Base-by-base conservation (phyloP, 495 filamentous ascomycete species). In the Penicillium pancosmium region DNA sequence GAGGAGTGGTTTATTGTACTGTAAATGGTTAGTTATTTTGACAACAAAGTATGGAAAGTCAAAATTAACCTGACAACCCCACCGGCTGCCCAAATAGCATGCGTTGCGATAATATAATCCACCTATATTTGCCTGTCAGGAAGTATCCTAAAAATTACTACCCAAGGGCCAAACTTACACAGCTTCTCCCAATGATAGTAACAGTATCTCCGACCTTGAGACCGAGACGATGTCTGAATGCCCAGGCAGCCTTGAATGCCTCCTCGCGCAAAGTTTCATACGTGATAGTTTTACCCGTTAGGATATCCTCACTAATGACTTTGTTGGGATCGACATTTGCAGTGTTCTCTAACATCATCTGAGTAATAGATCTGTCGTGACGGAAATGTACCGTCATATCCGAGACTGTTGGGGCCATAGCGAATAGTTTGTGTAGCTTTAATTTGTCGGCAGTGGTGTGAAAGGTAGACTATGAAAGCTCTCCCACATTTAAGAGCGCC, bases 1-100 rank as follows among this genome's bases (percentile, higher is more conserved):
- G 92, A 93, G 3, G 79, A 79, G 34, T 91, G 90, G 68, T 94
- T 94, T 13, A 90, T 90, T 0, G 91, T 86, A 15, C 85, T 87
- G 25, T 2, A 40, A 4, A 40, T 40, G 36, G 12, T 40, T 40
- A 40, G 5, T 40, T 12, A n/a, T 0, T n/a, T 15, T 13, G 12
- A n/a, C 7, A 12, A n/a, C 15, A n/a, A 40, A 7, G 11, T 40
- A 15, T 40, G 11, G 15, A 15, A 13, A 40, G 11, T 9, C 9
- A 40, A 13, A 13, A 15, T 8, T 40, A 9, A 40, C 36, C 36
- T 40, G 36, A 88, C 68, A 51, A 85, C 73, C 15, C 88, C 91
- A 41, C 91, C 91, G 0, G 89, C 86, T 85, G 88, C 93, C 60
- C 85, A 82, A n/a, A 79, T 74, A 16, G 90, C 91, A 79, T 89